These are phyloP conservation scores for Chytriomyces confervae DNA, from an alignment of 192 early-diverging fungal genomes.

Conservation along the genomic window DNA sequence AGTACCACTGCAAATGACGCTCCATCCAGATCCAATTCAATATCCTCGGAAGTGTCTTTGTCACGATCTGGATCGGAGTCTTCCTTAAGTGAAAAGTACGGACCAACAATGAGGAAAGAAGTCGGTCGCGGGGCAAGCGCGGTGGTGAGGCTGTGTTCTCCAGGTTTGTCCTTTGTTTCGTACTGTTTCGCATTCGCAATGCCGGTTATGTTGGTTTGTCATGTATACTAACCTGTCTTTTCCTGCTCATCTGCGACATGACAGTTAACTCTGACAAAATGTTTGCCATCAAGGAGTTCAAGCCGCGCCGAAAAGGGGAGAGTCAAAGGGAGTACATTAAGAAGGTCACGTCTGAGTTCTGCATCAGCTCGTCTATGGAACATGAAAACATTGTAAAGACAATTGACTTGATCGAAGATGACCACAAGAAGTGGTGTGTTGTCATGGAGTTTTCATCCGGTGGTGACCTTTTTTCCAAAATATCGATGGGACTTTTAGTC, in stretches of 20 bases:
- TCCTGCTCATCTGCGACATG: neutral
- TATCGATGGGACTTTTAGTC: neutral
- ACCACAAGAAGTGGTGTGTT: constrained; percentile 62
- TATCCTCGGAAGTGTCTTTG: neutral
- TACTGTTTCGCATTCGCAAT: neutral
- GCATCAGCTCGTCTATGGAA: constrained; percentile 87
- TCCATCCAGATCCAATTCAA: neutral
- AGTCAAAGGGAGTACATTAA: constrained; percentile 92
- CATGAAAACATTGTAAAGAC: constrained; percentile 90
- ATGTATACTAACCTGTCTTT: neutral
- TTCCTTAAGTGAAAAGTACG: constrained; percentile 81
- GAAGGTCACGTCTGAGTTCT: constrained; percentile 93
- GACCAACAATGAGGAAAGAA: constrained; percentile 66
- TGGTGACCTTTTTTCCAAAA: constrained; percentile 75
- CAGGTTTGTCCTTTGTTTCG: neutral
- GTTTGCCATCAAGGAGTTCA: constrained; percentile 93
- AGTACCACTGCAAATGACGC: constrained; percentile 16
- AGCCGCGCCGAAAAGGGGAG: constrained; percentile 83
- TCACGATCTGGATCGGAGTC: constrained; percentile 44
- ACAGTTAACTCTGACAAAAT: constrained; percentile 59
- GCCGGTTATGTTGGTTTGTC: neutral
- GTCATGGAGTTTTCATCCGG: constrained; percentile 96
- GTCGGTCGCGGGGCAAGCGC: constrained; percentile 92
- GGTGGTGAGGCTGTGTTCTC: constrained; percentile 84
- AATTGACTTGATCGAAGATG: constrained; percentile 90